Percentiles rank a stretch among this genome's conserved stretches.
These are phyloP conservation scores for Phytophthora brassicae DNA, from an alignment of 352 stramenopile species.

Conservation along the genomic window DNA sequence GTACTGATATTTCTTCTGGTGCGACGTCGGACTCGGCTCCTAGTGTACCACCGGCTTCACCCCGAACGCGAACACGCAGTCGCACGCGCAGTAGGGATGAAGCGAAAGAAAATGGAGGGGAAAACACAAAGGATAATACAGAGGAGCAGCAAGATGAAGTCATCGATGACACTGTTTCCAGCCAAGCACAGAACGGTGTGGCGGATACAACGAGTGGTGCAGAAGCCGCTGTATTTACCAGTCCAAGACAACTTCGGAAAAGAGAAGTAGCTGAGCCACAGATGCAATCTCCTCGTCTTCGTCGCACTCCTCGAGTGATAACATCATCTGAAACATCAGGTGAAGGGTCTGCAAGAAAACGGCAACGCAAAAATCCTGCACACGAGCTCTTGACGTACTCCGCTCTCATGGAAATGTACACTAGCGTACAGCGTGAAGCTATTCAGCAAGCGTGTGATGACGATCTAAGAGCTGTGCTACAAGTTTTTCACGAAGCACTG, in stretches of 20 bases:
- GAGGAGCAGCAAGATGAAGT: conserved; percentile 9
- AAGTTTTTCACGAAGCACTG: conserved; percentile 74
- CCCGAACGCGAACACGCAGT: conserved; percentile 19
- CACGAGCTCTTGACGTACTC: conserved; percentile 47
- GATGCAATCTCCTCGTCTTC: conserved; percentile 24
- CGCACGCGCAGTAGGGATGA: conserved; percentile 25
- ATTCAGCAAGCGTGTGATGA: conserved; percentile 61
- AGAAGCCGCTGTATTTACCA: conserved; percentile 9
- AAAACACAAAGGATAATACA: conserved; percentile 12
- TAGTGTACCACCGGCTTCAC: conserved; percentile 8
- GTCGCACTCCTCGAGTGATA: conserved; percentile 30
- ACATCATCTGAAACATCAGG: conserved; percentile 8
- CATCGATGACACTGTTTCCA: neutral
- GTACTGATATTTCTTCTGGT: conserved; percentile 1
- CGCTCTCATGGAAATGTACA: conserved; percentile 54
- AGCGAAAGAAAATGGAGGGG: conserved; percentile 14
- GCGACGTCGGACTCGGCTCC: neutral
- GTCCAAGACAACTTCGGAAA: conserved; percentile 28
- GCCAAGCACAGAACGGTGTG: conserved; percentile 28
- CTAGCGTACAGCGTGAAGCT: conserved; percentile 48
- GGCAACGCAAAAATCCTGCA: conserved; percentile 38
- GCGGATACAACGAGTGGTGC: conserved; percentile 16
- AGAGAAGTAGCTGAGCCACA: conserved; percentile 14
- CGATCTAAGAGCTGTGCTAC: conserved; percentile 55
- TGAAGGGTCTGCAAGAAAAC: conserved; percentile 33